Percentiles rank a stretch among this genome's conserved stretches.
Evolutionary conservation across 208 protist genomes (phyloP).

Genomic region (Acanthamoeba triangularis): DNA sequence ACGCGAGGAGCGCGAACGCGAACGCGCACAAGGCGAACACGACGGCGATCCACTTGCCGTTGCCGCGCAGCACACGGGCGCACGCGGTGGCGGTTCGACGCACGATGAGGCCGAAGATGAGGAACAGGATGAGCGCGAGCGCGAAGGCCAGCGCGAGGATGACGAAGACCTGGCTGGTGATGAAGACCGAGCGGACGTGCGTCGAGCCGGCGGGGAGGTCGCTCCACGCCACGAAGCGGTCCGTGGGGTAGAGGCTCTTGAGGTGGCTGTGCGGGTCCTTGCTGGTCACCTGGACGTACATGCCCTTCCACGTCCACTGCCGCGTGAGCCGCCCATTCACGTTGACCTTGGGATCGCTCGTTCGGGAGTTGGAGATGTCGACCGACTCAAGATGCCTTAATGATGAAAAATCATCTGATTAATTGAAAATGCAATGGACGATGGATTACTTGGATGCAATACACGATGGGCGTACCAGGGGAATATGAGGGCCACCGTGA

Average conservation of each 20-base stretch:
- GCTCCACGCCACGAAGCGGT: background rate
- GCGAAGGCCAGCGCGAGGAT: constrained; percentile 25
- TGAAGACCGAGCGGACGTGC: background rate
- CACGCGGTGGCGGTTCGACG: background rate
- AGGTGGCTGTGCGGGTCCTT: background rate
- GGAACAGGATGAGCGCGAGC: background rate
- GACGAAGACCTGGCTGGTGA: constrained; percentile 16
- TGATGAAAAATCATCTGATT: background rate
- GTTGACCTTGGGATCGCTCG: background rate
- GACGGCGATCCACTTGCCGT: background rate
- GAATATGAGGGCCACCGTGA: constrained; percentile 2
- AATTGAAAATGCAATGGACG: background rate
- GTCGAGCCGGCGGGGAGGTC: background rate
- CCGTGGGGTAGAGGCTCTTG: background rate
- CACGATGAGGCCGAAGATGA: constrained; percentile 28
- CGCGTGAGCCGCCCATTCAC: background rate
- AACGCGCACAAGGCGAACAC: background rate
- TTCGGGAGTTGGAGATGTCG: background rate
- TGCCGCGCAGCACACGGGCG: background rate
- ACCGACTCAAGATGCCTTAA: background rate
- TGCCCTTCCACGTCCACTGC: constrained; percentile 34
- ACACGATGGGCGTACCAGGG: background rate
- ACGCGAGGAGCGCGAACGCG: background rate
- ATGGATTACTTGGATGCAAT: background rate
- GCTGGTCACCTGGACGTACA: background rate